phyloP scores from a whole-genome alignment of 2,329 filamentous ascomycete genomes.

The Fusarium chuoi region DNA sequence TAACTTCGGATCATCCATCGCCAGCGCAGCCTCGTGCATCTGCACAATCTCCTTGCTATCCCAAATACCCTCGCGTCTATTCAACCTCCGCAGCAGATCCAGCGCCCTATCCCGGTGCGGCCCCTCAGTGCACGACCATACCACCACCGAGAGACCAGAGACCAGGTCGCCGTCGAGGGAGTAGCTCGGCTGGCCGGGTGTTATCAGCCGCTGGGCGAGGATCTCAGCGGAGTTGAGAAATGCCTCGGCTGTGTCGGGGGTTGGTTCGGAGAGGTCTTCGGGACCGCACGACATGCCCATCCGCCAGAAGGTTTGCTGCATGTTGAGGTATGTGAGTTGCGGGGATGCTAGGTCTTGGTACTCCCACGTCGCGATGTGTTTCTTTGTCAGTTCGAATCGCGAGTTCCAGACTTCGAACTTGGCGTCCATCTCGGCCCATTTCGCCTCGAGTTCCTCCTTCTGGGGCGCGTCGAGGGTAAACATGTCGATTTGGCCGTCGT shows the following conservation, averaged over 20 bases:
- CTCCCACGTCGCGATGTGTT: background rate
- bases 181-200: conserved; percentile 5
- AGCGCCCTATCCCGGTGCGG: conserved; percentile 8
- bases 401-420: conserved; percentile 2
- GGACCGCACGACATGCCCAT: background rate
- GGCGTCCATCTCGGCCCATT: background rate
- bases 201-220: background rate
- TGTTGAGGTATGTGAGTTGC: conserved; percentile 3
- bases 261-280: background rate
- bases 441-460: background rate
- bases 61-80: conserved; percentile 36
- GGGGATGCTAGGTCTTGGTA: background rate
- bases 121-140: background rate
- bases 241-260: background rate
- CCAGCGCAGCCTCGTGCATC: conserved; percentile 28
- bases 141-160: conserved; percentile 12
- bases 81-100: conserved; percentile 19
- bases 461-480: background rate
- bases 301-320: conserved; percentile 27
- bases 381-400: conserved; percentile 27
- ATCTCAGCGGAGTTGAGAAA: conserved; percentile 17
- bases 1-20: background rate
- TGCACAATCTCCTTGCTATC: conserved; percentile 36
- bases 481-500: background rate
- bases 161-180: conserved; percentile 23